Percentiles rank a stretch among this genome's conserved stretches.
These are phyloP conservation scores for Kwoniella bestiolae DNA, from an alignment of 768 basidiomycete genomes.

Conservation along the genomic window DNA sequence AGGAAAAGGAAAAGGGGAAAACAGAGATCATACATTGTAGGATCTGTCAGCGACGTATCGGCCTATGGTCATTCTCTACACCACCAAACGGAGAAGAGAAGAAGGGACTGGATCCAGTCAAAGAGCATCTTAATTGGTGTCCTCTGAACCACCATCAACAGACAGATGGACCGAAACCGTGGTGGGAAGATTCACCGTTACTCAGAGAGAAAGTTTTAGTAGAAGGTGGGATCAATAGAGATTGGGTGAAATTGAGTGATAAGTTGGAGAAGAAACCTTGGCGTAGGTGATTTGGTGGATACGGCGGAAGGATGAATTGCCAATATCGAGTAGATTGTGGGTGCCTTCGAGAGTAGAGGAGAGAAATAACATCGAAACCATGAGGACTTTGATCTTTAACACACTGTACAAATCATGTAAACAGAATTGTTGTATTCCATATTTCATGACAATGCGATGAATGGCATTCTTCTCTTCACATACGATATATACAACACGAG, in stretches of 20 bases:
- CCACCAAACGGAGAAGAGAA: not conserved
- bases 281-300: conserved; percentile 23
- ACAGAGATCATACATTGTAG: conserved; percentile 45
- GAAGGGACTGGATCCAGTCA: conserved; percentile 35
- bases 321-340: no score
- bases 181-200: conserved; percentile 29
- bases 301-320: no score
- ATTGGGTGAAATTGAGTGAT: conserved; percentile 32
- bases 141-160: conserved; percentile 16
- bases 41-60: conserved; percentile 43
- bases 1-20: not conserved
- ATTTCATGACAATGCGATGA: no score
- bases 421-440: no score
- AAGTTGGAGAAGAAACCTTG: conserved; percentile 41
- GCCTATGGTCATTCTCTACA: conserved; percentile 34
- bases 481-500: not conserved
- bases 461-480: no score
- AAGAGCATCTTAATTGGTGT: conserved; percentile 49
- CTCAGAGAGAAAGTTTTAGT: conserved; percentile 23
- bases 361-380: no score
- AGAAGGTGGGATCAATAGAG: conserved; percentile 3
- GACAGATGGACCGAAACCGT: no score
- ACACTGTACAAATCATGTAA: no score
- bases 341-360: no score
- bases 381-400: no score